Evolutionary conservation across 1,139 yeast genomes (phyloP).

Genomic region (Candida sanyaensis): DNA sequence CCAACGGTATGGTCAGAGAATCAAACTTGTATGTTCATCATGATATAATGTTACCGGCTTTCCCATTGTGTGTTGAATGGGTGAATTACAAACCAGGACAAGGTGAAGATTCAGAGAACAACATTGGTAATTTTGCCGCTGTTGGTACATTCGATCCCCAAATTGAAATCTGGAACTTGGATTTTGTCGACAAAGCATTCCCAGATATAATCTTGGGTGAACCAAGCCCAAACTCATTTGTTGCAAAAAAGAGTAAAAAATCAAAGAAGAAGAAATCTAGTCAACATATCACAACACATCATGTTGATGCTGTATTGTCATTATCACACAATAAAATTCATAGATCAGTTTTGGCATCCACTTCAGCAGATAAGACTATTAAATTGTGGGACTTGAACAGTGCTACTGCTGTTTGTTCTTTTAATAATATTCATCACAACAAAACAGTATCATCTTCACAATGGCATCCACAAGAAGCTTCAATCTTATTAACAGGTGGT

Average conservation of each 20-base stretch:
- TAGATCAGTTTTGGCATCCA: constrained; percentile 86
- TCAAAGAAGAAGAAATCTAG: constrained; percentile 52
- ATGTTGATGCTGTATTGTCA: constrained; percentile 91
- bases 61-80: constrained; percentile 98
- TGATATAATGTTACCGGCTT: constrained; percentile 94
- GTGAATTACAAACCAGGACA: constrained; percentile 67
- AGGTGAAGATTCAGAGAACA: constrained; percentile 25
- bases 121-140: constrained; percentile 89
- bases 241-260: constrained; percentile 43
- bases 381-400: constrained; percentile 90
- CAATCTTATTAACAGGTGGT: constrained; percentile 87
- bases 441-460: constrained; percentile 85
- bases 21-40: constrained; percentile 89
- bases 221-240: constrained; percentile 51
- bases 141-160: constrained; percentile 97
- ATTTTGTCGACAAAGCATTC: constrained; percentile 88
- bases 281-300: constrained; percentile 71
- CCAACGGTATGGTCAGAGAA: constrained; percentile 70
- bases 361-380: constrained; percentile 93
- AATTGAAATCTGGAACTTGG: constrained; percentile 96
- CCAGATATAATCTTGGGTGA: constrained; percentile 94
- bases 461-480: constrained; percentile 81
- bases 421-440: constrained; percentile 56
- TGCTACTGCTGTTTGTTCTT: constrained; percentile 74
- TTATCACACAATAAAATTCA: constrained; percentile 80